Conservation (phyloP, 2,329 filamentous ascomycete genomes). For the Lachnellula suecica region DNA sequence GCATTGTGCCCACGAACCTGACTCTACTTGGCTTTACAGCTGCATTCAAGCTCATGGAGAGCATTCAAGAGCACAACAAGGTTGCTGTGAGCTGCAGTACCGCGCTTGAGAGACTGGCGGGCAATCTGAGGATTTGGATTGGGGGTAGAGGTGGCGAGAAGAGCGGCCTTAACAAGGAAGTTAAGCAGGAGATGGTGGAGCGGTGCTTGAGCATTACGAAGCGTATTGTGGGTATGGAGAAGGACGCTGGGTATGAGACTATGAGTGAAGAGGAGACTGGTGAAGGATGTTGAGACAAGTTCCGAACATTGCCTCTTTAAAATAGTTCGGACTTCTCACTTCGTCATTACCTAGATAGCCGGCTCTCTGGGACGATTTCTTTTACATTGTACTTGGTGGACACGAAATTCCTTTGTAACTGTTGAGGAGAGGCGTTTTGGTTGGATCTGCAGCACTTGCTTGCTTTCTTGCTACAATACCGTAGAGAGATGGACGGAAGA, state of each 20-base stretch:
- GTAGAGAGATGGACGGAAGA: neutral
- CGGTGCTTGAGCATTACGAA: slow-evolving; percentile 56
- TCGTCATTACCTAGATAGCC: too few species aligned
- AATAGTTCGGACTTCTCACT: too few species aligned
- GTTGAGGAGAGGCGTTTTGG: neutral
- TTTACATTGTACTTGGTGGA: neutral
- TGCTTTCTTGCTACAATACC: too few species aligned
- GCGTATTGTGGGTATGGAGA: slow-evolving; percentile 60
- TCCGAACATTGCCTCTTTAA: neutral
- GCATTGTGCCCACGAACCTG: slow-evolving; percentile 44
- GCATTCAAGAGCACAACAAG: slow-evolving; percentile 46
- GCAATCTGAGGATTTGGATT: slow-evolving; percentile 60
- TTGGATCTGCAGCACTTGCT: too few species aligned
- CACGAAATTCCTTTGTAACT: too few species aligned
- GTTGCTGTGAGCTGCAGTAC: slow-evolving; percentile 46
- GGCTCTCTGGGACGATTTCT: too few species aligned
- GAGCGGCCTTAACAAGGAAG: slow-evolving; percentile 48
- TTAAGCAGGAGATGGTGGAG: slow-evolving; percentile 55
- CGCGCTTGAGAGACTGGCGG: slow-evolving; percentile 56
- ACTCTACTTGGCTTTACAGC: slow-evolving; percentile 58
- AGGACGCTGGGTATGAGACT: slow-evolving; percentile 58
- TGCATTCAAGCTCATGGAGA: slow-evolving; percentile 57
- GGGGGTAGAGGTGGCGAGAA: slow-evolving; percentile 51
- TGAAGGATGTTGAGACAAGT: slow-evolving; percentile 26
- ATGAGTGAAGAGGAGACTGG: slow-evolving; percentile 45